phyloP scores from a whole-genome alignment of 2,329 filamentous ascomycete genomes.

The Penicillium hesseltinei region DNA sequence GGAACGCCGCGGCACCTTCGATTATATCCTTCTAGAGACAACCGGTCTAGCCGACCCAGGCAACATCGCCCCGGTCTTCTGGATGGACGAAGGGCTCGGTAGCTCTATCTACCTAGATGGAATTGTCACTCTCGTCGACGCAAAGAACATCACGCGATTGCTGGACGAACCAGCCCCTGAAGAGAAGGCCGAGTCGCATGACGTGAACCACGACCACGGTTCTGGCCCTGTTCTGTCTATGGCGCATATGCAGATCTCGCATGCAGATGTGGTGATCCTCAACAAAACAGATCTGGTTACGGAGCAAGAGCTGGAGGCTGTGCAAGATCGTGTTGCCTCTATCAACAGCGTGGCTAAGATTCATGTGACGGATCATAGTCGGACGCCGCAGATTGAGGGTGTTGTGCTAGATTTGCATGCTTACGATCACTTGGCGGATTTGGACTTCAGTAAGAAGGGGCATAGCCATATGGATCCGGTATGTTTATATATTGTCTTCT shows the following conservation, averaged over 20 bases:
- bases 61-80: slow-evolving; percentile 93
- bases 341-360: slow-evolving; percentile 90
- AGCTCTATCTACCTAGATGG: slow-evolving; percentile 96
- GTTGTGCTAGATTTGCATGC: slow-evolving; percentile 87
- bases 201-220: slow-evolving; percentile 38
- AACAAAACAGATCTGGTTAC: slow-evolving; percentile 90
- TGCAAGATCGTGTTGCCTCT: slow-evolving; percentile 69
- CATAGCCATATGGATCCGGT: slow-evolving; percentile 90
- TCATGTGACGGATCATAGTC: slow-evolving; percentile 75
- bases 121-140: slow-evolving; percentile 93
- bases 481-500: slow-evolving; percentile 13
- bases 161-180: slow-evolving; percentile 65
- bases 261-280: slow-evolving; percentile 90
- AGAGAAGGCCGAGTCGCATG: slow-evolving; percentile 49
- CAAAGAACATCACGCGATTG: slow-evolving; percentile 81
- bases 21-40: slow-evolving; percentile 96
- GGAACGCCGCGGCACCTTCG: slow-evolving; percentile 88
- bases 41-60: slow-evolving; percentile 93
- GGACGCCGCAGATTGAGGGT: slow-evolving; percentile 78
- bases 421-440: slow-evolving; percentile 75
- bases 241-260: slow-evolving; percentile 93
- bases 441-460: slow-evolving; percentile 71
- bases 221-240: slow-evolving; percentile 76
- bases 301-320: slow-evolving; percentile 63
- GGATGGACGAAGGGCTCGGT: slow-evolving; percentile 93